phyloP scores from a whole-genome alignment of 2,329 filamentous ascomycete species.

The Emergomyces orientalis region DNA sequence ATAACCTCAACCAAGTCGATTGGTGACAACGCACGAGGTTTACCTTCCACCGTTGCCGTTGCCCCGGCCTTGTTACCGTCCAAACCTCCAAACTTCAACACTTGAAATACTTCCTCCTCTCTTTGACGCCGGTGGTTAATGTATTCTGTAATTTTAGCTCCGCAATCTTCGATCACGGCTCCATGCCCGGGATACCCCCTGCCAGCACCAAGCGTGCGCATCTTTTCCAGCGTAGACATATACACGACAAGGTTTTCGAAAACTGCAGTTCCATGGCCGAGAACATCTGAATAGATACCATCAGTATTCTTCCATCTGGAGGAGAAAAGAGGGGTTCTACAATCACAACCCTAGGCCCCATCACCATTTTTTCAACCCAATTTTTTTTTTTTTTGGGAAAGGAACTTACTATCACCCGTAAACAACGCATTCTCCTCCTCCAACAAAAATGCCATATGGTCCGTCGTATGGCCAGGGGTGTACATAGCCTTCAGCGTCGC shows the following conservation, averaged over 20 bases:
- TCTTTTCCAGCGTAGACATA: slow-evolving; percentile 57
- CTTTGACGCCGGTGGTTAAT: slow-evolving; percentile 69
- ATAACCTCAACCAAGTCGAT: slow-evolving; percentile 83
- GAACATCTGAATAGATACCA: slow-evolving; percentile 45
- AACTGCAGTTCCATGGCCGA: slow-evolving; percentile 77
- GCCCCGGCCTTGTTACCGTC: slow-evolving; percentile 19
- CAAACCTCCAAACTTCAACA: slow-evolving; percentile 43
- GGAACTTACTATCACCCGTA: slow-evolving; percentile 60
- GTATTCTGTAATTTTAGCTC: slow-evolving; percentile 67
- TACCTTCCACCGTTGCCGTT: slow-evolving; percentile 23
- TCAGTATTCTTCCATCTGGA: neutral
- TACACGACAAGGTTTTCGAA: slow-evolving; percentile 69
- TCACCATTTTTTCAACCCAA: too few species aligned
- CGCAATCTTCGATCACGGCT: slow-evolving; percentile 62
- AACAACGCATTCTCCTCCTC: slow-evolving; percentile 75
- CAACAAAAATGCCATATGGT: slow-evolving; percentile 72
- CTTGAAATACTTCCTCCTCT: slow-evolving; percentile 65
- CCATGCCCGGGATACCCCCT: slow-evolving; percentile 85
- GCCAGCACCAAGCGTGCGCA: slow-evolving; percentile 53
- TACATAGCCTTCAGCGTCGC: slow-evolving; percentile 56
- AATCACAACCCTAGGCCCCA: too few species aligned
- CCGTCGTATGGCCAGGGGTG: slow-evolving; percentile 66
- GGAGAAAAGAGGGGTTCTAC: neutral
- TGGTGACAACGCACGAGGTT: slow-evolving; percentile 48
- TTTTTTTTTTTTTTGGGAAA: neutral